Evolutionary conservation across 768 basidiomycete genomes (phyloP), one percentile per base, ranked within the genome.

Genomic region (Kwoniella shandongensis): DNA sequence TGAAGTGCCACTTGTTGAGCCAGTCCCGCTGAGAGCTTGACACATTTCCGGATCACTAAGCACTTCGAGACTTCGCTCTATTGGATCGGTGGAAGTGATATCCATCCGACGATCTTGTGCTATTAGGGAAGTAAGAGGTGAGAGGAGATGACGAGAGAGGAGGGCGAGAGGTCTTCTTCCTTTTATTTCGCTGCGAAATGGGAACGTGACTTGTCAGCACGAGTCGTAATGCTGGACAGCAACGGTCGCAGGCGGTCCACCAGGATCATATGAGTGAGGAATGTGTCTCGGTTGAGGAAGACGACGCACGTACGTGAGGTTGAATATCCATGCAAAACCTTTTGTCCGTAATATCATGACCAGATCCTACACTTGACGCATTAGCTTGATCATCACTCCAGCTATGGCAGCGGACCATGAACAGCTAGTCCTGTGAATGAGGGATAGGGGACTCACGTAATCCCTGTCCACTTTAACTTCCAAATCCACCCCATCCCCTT

Each of bases 311-410:
- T 35, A 67, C 64, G 59, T 53, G 1, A 62, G 27, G 35, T 57
- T 51, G 50, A 72, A 72, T 13, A 55, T 44, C 70, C 70, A 71
- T 8, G 48, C 46, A 38, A 71, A 68, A 32, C 46, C 49, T n/a
- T 57, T 40, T 1, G 52, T 41, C 6, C 42, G 30, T 8, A 63
- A 23, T 13, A 27, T 13, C 13, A 67, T 49, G 23, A 63, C 44
- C 27, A 27, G 39, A 48, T 67, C 66, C 62, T 67, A 30, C 17
- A 20, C 13, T 29, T 32, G 5, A 15, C 17, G 11, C 12, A 36
- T 23, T 8, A n/a, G n/a, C n/a, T n/a, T n/a, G n/a, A n/a, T n/a
- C 25, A 51, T 1, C 44, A 23, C 18, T 27, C 13, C 35, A 13
- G 20, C 54, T 20, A 55, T 55, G n/a, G n/a, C n/a, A n/a, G n/a